A percentile compares a stretch with the other conserved stretches of the same genome.
Conservation (phyloP, 495 filamentous ascomycete species). For the Glarea lozoyensis region DNA sequence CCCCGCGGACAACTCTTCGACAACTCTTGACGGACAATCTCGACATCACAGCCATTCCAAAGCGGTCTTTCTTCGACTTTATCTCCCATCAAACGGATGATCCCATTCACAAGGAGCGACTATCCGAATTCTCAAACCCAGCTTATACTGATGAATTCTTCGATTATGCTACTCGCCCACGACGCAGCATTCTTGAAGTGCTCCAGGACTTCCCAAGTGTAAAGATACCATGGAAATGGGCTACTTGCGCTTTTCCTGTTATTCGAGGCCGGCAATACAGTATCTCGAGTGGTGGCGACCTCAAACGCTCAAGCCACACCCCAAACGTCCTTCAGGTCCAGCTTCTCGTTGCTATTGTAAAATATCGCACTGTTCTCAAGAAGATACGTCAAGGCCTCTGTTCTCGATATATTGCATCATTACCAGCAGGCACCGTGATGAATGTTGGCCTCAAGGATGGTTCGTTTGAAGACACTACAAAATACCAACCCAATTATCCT, state of each 20-base stretch:
- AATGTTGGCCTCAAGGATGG: constrained; percentile 36
- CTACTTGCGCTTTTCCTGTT: constrained; percentile 59
- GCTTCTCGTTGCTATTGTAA: constrained; percentile 81
- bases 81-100: constrained; percentile 67
- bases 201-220: constrained; percentile 83
- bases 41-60: constrained; percentile 82
- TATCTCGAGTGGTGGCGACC: constrained; percentile 64
- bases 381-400: constrained; percentile 81
- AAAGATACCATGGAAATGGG: constrained; percentile 66
- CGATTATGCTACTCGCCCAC: constrained; percentile 90
- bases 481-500: constrained; percentile 26
- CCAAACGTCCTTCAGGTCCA: no score
- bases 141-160: constrained; percentile 81
- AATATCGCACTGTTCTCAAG: constrained; percentile 83
- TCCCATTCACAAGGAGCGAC: constrained; percentile 64
- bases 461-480: constrained; percentile 2
- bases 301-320: constrained; percentile 20
- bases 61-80: constrained; percentile 71
- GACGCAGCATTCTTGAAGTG: constrained; percentile 84
- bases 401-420: constrained; percentile 68
- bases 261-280: constrained; percentile 81
- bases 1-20: constrained; percentile 52
- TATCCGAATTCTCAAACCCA: constrained; percentile 71
- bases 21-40: constrained; percentile 70
- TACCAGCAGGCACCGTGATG: constrained; percentile 48